Conservation (phyloP, 2,329 filamentous ascomycete species). For the Dryadomyces sulphureus region DNA sequence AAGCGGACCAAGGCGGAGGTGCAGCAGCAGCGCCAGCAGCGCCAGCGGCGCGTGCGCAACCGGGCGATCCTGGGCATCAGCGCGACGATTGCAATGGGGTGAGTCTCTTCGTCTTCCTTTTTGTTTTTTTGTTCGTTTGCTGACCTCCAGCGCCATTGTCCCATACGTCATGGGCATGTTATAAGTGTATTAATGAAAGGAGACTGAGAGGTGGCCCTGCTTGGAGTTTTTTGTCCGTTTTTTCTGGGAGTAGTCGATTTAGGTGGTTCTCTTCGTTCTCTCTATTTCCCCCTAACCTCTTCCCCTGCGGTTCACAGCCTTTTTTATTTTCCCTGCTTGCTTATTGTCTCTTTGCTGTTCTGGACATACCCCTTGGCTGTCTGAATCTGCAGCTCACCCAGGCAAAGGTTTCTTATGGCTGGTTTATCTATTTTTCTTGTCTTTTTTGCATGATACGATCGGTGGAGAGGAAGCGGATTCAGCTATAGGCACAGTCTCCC, state of each 20-base stretch:
- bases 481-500: no score
- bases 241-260: neutral
- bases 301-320: neutral
- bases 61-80: slow-evolving; percentile 75
- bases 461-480: neutral
- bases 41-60: slow-evolving; percentile 74
- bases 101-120: slow-evolving; percentile 27
- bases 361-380: neutral
- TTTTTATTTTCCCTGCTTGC: neutral
- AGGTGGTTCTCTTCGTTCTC: neutral
- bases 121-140: neutral
- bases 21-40: slow-evolving; percentile 68
- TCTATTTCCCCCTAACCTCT: neutral
- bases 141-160: slow-evolving; percentile 14
- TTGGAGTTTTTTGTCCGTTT: neutral
- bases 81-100: slow-evolving; percentile 83
- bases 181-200: slow-evolving; percentile 6
- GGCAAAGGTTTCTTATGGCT: neutral
- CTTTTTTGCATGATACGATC: neutral
- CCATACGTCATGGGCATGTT: slow-evolving; percentile 14
- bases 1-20: slow-evolving; percentile 80
- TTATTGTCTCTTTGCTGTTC: neutral
- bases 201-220: neutral
- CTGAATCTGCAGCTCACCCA: neutral
- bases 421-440: neutral